Evolutionary conservation across 345 rosid species (phyloP), one percentile per base, ranked within the genome.

Genomic region (Microthlaspi erraticum): DNA sequence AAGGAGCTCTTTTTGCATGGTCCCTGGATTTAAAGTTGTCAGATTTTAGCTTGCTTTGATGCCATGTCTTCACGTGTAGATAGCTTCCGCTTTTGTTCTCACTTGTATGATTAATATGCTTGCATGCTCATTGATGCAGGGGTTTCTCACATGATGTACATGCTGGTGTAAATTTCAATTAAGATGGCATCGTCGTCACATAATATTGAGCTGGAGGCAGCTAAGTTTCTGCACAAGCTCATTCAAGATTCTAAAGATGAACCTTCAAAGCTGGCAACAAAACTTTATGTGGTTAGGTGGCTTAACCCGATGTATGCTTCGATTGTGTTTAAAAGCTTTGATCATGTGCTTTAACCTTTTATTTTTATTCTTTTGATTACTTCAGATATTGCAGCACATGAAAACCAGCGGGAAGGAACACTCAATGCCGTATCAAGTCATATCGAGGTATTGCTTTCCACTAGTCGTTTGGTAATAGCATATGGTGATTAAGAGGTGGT

Each of bases 391-490:
- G 83, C 96, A 92, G 81, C 98, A 95, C 79, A 90, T 95, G 99
- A 92, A 86, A 78, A 71, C 93, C 32, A 95, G 98, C 37, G 99
- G 99, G 79, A 95, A 95, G 82, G 99, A 95, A 43, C 88, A 92
- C 77, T 89, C 99, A 5, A 92, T 95, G 99, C 99, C 99, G 0
- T 95, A 88, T 77, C 99, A 95, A 86, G 99, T 95, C 64, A 95
- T 95, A 80, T 95, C 99, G 8, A 92, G 98, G 99, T 94, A 78
- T 45, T 59, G 10, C 31, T 62, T 61, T 26, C 31, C 53, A 31
- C 61, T 33, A 31, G 52, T 32, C 32, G 42, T 61, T 54, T 9
- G 33, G 8, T 39, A 14, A 31, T 39, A 19, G 7, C 44, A 23
- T 53, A 2, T n/a, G 51, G n/a, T 52, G 37, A 19, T 60, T 50